Conservation (phyloP, 306 rosid species). For the Sindora glabra region DNA sequence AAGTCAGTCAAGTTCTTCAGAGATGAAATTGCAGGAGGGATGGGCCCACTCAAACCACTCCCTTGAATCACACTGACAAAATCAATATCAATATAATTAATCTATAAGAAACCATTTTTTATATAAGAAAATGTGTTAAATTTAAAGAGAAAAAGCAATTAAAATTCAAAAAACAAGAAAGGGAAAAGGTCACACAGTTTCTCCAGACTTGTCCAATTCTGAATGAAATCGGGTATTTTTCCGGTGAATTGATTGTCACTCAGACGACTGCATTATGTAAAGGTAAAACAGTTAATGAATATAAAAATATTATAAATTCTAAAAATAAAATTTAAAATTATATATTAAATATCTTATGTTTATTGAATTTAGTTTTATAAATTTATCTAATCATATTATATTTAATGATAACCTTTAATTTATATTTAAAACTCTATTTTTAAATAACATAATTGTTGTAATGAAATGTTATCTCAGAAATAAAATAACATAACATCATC, state of each 20-base stretch:
- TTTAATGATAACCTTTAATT: no score
- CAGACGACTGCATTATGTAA: constrained; percentile 24
- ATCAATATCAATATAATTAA: background rate
- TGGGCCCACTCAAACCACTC: constrained; percentile 45
- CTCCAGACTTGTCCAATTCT: constrained; percentile 23
- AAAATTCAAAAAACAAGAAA: background rate
- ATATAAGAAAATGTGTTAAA: background rate
- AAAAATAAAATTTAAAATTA: no score
- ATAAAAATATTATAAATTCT: background rate
- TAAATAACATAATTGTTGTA: no score
- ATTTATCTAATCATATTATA: no score
- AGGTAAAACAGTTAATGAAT: background rate
- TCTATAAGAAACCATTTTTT: background rate
- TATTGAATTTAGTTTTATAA: no score
- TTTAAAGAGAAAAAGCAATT: background rate
- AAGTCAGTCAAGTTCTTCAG: constrained; percentile 26
- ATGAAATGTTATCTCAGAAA: no score
- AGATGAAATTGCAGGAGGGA: constrained; percentile 29
- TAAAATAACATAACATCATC: no score
- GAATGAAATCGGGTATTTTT: constrained; percentile 31
- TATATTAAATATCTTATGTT: no score
- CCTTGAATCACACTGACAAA: constrained; percentile 31
- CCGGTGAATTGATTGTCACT: constrained; percentile 31
- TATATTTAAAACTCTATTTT: no score
- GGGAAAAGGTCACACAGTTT: constrained; percentile 19